Percentiles rank a stretch among this genome's conserved stretches.
Conservation (phyloP, 345 rosid species). For the Camelina hispida region DNA sequence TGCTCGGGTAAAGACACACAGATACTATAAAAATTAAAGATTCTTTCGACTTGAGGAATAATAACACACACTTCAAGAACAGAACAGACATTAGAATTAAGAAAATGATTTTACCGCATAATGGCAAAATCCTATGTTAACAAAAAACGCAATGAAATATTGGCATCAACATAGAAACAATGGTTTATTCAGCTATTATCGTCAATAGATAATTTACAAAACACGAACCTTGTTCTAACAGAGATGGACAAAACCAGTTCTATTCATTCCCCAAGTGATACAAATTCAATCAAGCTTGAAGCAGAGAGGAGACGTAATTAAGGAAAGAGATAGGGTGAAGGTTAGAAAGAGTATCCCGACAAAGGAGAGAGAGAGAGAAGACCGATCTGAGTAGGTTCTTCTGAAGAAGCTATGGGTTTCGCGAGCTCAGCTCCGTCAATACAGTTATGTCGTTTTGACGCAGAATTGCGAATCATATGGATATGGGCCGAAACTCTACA, state of each 20-base stretch:
- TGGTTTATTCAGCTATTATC: conserved; percentile 3
- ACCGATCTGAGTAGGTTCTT: conserved; percentile 45
- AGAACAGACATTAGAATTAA: neutral
- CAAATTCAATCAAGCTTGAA: neutral
- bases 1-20: conserved; percentile 6
- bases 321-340: conserved; percentile 18
- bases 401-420: conserved; percentile 23
- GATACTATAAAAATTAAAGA: neutral
- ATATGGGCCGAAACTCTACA: conserved; percentile 9
- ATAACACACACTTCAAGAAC: conserved; percentile 11
- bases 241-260: conserved; percentile 33
- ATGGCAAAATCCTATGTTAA: conserved; percentile 4
- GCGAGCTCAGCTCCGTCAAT: conserved; percentile 25
- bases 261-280: conserved; percentile 32
- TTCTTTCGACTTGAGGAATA: neutral
- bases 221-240: conserved; percentile 40
- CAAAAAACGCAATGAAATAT: conserved; percentile 12
- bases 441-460: conserved; percentile 24
- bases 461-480: conserved; percentile 3
- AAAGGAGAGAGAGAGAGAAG: conserved; percentile 29
- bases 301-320: conserved; percentile 16
- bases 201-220: conserved; percentile 4
- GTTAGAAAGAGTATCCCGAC: conserved; percentile 21
- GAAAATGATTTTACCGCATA: neutral
- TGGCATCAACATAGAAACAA: neutral